Percentiles rank a stretch among this genome's conserved stretches.
These are phyloP conservation scores for Calonectria montana DNA, from an alignment of 2,329 filamentous ascomycete species.

Conservation along the genomic window DNA sequence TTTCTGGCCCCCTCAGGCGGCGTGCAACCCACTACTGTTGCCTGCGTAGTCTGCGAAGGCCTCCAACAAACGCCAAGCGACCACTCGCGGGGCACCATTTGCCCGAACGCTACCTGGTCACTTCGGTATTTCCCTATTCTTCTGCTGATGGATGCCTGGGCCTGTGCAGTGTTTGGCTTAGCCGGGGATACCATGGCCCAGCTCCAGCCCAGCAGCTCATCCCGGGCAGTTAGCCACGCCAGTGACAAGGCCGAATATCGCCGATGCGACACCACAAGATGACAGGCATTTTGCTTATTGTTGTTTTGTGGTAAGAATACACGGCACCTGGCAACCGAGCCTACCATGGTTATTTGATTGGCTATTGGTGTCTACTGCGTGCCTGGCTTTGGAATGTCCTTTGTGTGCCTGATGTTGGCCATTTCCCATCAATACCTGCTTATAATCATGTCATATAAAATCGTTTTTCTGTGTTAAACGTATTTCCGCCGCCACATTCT, in stretches of 20 bases:
- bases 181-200: constrained; percentile 15
- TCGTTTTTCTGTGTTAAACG: background rate
- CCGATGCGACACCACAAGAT: background rate
- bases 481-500: background rate
- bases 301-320: background rate
- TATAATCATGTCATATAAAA: background rate
- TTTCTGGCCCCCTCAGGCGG: background rate
- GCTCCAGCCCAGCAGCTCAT: constrained; percentile 2
- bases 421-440: background rate
- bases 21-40: background rate
- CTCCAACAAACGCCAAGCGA: background rate
- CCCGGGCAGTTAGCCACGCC: constrained; percentile 3
- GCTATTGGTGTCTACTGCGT: background rate
- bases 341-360: background rate
- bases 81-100: background rate
- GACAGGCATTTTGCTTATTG: background rate
- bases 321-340: background rate
- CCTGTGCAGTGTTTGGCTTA: background rate
- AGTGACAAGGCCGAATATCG: constrained; percentile 6
- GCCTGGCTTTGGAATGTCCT: background rate
- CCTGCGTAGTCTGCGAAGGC: background rate
- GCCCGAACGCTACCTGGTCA: background rate
- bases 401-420: background rate
- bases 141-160: background rate
- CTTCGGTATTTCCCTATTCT: background rate